These are phyloP conservation scores for Talaromyces thailandensis DNA, from an alignment of 495 filamentous ascomycete genomes.

Conservation along the genomic window DNA sequence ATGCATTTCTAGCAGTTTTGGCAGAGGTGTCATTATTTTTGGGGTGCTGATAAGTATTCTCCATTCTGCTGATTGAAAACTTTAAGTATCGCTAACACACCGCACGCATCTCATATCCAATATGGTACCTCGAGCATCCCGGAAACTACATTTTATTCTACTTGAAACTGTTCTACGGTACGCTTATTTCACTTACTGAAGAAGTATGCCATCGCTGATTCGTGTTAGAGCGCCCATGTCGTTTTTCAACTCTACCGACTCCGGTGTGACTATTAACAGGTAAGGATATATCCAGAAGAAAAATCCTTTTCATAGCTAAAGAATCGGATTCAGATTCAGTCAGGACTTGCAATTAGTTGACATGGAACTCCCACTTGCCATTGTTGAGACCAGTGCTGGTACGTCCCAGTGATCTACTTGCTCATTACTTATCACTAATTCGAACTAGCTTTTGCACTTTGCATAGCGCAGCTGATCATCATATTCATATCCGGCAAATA, in stretches of 20 bases:
- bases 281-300: no score
- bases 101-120: constrained; percentile 32
- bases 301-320: constrained; percentile 6
- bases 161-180: constrained; percentile 37
- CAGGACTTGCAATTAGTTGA: constrained; percentile 37
- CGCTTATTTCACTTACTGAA: not conserved
- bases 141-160: constrained; percentile 36
- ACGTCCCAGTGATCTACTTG: not conserved
- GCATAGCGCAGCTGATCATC: constrained; percentile 21
- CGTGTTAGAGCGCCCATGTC: constrained; percentile 12
- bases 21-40: constrained; percentile 35
- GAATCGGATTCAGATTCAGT: constrained; percentile 15
- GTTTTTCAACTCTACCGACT: constrained; percentile 32
- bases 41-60: constrained; percentile 29
- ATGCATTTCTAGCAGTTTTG: constrained; percentile 37
- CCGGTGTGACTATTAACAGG: constrained; percentile 23
- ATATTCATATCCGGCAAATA: constrained; percentile 19
- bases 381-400: constrained; percentile 1
- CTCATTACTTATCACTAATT: not conserved
- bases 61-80: not conserved
- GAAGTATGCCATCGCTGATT: not conserved
- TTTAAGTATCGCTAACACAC: not conserved
- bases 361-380: constrained; percentile 18
- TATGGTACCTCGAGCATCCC: constrained; percentile 46
- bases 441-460: constrained; percentile 26